phyloP scores from a whole-genome alignment of 2,329 filamentous ascomycete genomes.

The Neonectria ditissima region DNA sequence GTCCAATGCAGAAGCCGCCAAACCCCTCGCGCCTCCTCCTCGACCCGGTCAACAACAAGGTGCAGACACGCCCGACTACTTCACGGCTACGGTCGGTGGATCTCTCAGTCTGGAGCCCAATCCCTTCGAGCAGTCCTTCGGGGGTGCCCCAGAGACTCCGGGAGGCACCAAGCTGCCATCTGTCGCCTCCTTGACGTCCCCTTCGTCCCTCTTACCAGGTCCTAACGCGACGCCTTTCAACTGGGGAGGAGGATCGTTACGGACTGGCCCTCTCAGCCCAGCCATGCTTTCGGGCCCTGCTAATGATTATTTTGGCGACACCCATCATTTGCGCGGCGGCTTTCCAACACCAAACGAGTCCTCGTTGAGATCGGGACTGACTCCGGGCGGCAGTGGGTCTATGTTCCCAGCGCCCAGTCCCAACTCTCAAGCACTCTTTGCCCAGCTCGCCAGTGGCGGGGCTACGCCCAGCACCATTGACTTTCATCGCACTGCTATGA shows the following conservation, averaged over 20 bases:
- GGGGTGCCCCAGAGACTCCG: conserved; percentile 79
- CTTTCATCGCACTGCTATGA: conserved; percentile 93
- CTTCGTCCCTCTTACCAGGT: conserved; percentile 82
- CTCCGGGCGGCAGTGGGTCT: conserved; percentile 92
- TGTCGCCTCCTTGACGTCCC: conserved; percentile 91
- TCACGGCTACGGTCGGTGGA: conserved; percentile 66
- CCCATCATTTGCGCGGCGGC: conserved; percentile 80
- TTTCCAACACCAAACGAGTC: conserved; percentile 98
- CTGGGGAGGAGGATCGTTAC: conserved; percentile 86
- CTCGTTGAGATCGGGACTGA: conserved; percentile 88
- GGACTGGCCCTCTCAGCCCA: conserved; percentile 93
- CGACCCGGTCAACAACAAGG: conserved; percentile 67
- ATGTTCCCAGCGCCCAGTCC: conserved; percentile 96
- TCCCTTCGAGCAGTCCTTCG: conserved; percentile 96
- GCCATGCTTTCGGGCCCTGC: conserved; percentile 93
- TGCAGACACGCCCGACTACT: conserved; percentile 75
- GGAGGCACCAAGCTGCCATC: conserved; percentile 86
- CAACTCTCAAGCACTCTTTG: conserved; percentile 85
- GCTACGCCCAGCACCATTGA: conserved; percentile 92
- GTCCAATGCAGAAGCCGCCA: conserved; percentile 69
- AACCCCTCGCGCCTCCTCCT: conserved; percentile 77
- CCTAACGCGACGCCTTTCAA: conserved; percentile 78
- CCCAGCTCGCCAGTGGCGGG: conserved; percentile 81
- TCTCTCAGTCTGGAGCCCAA: conserved; percentile 86
- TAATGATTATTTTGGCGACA: conserved; percentile 90